Base-by-base conservation (phyloP, 2,329 filamentous ascomycete species). In the Cordyceps cateniannulata region DNA sequence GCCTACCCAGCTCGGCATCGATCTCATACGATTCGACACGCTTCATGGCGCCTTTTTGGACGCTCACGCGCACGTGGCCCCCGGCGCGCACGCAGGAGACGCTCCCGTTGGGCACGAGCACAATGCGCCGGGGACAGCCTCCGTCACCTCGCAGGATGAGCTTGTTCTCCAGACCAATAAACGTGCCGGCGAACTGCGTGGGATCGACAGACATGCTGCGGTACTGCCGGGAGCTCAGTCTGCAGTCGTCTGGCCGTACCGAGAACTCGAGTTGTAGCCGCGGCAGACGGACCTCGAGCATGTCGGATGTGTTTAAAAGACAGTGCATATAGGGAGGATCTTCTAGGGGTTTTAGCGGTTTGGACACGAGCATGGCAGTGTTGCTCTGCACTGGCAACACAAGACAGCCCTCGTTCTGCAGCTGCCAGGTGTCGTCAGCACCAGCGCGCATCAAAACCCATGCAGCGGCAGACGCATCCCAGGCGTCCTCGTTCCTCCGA, bases 161-260 rank as follows among this genome's bases (percentile, higher is more conserved):
- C 62, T 78, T 82, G 66, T 72, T 80, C 1, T 65, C 29, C 0
- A 86, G 71, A 0, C 84, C 83, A 35, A 78, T 65, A 5, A 85
- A 69, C 0, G 80, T 77, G 0, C 73, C 78, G 2, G 84, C 66
- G 2, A 67, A 66, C 63, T 85, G 83, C 12, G 73, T 29, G 0
- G 62, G 16, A 63, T 84, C 80, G 2, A 87, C 65, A 0, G 66
- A 63, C 76, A 83, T 81, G 1, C 77, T 80, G 0, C 75, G 72
- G 61, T 79, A 81, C 60, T 85, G 76, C 6, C 73, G 75, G 0
- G 79, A 85, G n/a, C 66, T 59, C 2, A 85, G 62, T 0, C 48
- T 47, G 0, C 64, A 55, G 0, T 66, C 64, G 0, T 69, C 67
- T 2, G 61, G 16, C 1, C 65, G 63, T 1, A 82, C 58, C 8